phyloP scores from a whole-genome alignment of 2,329 filamentous ascomycete species.

The Septoria linicola region DNA sequence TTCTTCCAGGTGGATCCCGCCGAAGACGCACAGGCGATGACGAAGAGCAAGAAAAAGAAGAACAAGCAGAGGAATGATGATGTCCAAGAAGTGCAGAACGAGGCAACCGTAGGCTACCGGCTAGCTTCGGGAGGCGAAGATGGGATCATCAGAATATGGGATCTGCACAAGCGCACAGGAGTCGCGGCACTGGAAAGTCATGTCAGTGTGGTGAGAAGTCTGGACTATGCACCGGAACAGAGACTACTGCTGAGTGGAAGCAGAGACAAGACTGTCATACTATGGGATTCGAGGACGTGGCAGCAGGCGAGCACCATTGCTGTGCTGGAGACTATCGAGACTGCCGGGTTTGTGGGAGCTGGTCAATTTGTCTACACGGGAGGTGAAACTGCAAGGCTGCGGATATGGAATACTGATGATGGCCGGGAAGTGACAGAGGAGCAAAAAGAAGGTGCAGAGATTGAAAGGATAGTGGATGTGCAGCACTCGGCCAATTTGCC shows the following conservation, averaged over 20 bases:
- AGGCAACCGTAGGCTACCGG: slow-evolving; percentile 63
- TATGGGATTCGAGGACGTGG: slow-evolving; percentile 88
- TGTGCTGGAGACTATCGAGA: slow-evolving; percentile 81
- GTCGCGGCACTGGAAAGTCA: slow-evolving; percentile 83
- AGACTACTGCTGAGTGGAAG: slow-evolving; percentile 78
- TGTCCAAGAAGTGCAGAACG: slow-evolving; percentile 49
- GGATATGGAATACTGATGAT: slow-evolving; percentile 77
- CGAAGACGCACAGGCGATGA: slow-evolving; percentile 21
- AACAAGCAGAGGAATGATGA: slow-evolving; percentile 49
- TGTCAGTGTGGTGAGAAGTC: slow-evolving; percentile 84
- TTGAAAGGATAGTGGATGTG: slow-evolving; percentile 68
- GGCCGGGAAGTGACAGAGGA: slow-evolving; percentile 78
- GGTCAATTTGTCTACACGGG: slow-evolving; percentile 77
- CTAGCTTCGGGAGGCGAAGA: slow-evolving; percentile 92
- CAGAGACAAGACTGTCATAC: slow-evolving; percentile 88
- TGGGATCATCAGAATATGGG: slow-evolving; percentile 88
- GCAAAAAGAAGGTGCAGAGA: slow-evolving; percentile 61
- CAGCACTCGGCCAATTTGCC: slow-evolving; percentile 65
- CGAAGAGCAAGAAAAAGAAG: slow-evolving; percentile 46
- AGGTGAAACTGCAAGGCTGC: slow-evolving; percentile 76
- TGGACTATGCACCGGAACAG: slow-evolving; percentile 76
- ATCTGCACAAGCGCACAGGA: slow-evolving; percentile 78
- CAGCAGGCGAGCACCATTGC: slow-evolving; percentile 77
- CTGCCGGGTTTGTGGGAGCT: slow-evolving; percentile 72
- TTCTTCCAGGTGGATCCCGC: slow-evolving; percentile 68